Conservation (phyloP, 2,329 filamentous ascomycete genomes). For the Periconia sp. region DNA sequence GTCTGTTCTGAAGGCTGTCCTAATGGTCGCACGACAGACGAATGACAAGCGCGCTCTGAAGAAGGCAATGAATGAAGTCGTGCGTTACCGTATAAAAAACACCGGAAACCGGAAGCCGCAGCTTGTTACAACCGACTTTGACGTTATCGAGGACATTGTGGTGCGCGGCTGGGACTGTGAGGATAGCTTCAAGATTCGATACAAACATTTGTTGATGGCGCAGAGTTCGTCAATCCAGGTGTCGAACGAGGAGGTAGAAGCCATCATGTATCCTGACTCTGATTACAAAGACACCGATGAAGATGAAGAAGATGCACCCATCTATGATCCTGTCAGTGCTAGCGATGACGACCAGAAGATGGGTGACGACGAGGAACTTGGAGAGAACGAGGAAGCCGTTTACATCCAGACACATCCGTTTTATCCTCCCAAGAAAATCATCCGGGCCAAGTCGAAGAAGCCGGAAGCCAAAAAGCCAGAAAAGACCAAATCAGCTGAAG, state of each 20-base stretch:
- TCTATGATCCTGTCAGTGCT: slow-evolving; percentile 5
- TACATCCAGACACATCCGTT: slow-evolving; percentile 9
- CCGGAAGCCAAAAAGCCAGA: neutral
- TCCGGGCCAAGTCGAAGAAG: neutral
- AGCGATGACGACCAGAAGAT: slow-evolving; percentile 7
- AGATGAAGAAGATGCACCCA: neutral
- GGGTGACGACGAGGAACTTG: slow-evolving; percentile 4
- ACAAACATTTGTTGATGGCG: slow-evolving; percentile 32
- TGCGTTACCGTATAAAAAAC: slow-evolving; percentile 32
- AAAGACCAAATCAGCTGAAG: neutral
- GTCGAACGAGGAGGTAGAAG: slow-evolving; percentile 24
- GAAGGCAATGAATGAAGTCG: slow-evolving; percentile 28
- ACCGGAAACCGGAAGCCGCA: slow-evolving; percentile 37
- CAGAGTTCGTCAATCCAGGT: slow-evolving; percentile 15
- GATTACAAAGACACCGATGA: slow-evolving; percentile 8
- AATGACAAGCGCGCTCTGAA: slow-evolving; percentile 23
- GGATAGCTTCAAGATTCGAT: slow-evolving; percentile 28
- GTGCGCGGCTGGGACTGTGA: slow-evolving; percentile 24
- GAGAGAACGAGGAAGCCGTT: slow-evolving; percentile 4
- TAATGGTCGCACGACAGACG: slow-evolving; percentile 26
- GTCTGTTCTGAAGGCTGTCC: slow-evolving; percentile 27
- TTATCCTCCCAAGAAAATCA: slow-evolving; percentile 3
- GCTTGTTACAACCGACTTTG: slow-evolving; percentile 34
- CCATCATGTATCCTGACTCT: slow-evolving; percentile 15
- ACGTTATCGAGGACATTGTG: slow-evolving; percentile 37